Percentiles rank a stretch among this genome's conserved stretches.
Conservation (phyloP, 192 early-diverging fungal genomes). For the Podila epicladia region DNA sequence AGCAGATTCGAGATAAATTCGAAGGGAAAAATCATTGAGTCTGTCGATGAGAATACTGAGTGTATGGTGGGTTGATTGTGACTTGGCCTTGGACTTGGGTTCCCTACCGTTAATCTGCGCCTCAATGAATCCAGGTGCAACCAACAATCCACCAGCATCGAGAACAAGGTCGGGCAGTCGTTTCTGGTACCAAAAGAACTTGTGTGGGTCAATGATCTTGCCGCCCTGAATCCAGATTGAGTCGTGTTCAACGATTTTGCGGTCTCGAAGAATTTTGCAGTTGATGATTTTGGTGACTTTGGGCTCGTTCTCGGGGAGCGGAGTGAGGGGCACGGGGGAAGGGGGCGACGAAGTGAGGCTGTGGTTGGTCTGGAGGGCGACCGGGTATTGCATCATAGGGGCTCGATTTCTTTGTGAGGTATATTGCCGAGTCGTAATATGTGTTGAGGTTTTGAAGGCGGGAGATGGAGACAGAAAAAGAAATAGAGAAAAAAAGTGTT, state of each 20-base stretch:
- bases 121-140: constrained; percentile 85
- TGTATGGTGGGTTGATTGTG: not conserved
- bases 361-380: constrained; percentile 28
- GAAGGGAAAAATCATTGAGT: not conserved
- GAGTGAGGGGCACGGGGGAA: constrained; percentile 36
- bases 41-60: not conserved
- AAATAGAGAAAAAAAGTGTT: not conserved
- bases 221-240: constrained; percentile 79
- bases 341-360: constrained; percentile 20
- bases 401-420: not conserved
- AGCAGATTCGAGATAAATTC: not conserved
- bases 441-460: not conserved
- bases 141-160: constrained; percentile 74
- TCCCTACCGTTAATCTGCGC: constrained; percentile 76
- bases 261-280: constrained; percentile 76
- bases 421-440: not conserved
- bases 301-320: constrained; percentile 19
- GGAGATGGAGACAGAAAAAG: not conserved
- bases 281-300: constrained; percentile 73
- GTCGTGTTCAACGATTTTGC: constrained; percentile 72
- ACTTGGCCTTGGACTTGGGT: no score
- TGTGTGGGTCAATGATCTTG: constrained; percentile 79
- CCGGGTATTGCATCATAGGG: constrained; percentile 28
- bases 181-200: constrained; percentile 73
- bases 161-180: constrained; percentile 73